Base-by-base conservation (phyloP, 257 asterid species). In the Nicotiana sylvestris region DNA sequence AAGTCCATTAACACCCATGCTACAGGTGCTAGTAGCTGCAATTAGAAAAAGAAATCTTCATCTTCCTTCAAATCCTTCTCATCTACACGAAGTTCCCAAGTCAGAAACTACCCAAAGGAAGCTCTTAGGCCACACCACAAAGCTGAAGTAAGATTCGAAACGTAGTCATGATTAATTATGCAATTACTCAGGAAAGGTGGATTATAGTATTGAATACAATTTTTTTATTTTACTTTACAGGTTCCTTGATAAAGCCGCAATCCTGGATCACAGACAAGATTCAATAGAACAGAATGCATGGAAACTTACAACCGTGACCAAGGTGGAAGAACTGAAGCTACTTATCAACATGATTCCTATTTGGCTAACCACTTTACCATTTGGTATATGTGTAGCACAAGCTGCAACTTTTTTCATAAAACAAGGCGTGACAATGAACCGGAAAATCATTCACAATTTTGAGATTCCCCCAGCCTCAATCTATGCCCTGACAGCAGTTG, bases 201-300 rank as follows among this genome's bases (percentile, higher is more conserved):
- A 69, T 27, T 32, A 43, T 46, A 2, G 0, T 9, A 61, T 13
- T 30, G 62, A 66, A 29, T 33, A 69, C 37, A 43, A n/a, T 4
- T 49, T 60, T 29, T 37, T 60, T 3, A 1, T 84, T 30, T 9
- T 51, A 81, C 76, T 51, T 81, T 56, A 53, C 91, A 95, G 96
- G 86, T 95, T 91, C 86, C 92, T 95, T 4, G 98, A 95, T 85
- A 95, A 89, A 81, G 98, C 99, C 3, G 97, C 98, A 25, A 92
- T 93, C 8, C 69, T 92, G 0, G 90, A 89, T 83, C 32, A 2
- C 17, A 6, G 60, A 25, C 91, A 85, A 30, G 58, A 57, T 5
- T 81, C 72, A 39, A 79, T 2, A 25, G 39, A 84, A 4, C 16
- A 51, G 30, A 84, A 84, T 29, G 90, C 96, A n/a, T 88, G 94